phyloP scores from a whole-genome alignment of 257 asterid genomes.

The Solanum okadae region DNA sequence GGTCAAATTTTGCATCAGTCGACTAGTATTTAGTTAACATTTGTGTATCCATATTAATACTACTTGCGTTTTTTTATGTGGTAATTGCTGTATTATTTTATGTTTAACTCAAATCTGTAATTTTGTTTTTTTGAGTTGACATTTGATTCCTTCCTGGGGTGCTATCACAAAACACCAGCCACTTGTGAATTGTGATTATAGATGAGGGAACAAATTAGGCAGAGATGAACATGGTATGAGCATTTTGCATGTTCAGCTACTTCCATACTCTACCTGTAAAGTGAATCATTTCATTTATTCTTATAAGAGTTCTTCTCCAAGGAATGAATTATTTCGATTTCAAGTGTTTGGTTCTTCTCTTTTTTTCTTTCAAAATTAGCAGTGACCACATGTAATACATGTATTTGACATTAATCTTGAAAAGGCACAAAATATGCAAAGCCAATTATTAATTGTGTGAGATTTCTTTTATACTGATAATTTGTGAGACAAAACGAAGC shows the following conservation, averaged over 20 bases:
- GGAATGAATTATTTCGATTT: background rate
- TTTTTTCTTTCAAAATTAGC: background rate
- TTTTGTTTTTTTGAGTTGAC: background rate
- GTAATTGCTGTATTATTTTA: background rate
- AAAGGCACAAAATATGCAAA: background rate
- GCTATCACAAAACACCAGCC: background rate
- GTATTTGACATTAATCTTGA: background rate
- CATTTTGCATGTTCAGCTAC: background rate
- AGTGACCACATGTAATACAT: background rate
- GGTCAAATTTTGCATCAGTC: background rate
- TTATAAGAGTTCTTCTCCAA: background rate
- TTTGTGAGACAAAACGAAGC: background rate
- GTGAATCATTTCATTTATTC: background rate
- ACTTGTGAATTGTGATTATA: background rate
- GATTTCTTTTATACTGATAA: background rate
- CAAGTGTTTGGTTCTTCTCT: background rate
- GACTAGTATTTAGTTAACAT: background rate
- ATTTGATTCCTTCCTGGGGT: background rate
- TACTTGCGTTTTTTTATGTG: background rate
- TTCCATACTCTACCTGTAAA: background rate
- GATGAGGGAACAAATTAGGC: background rate
- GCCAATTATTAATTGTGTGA: background rate
- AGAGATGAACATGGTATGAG: background rate
- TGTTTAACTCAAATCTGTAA: background rate
- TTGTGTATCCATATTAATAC: background rate